These are phyloP conservation scores for Phytophthora pinifolia DNA, from an alignment of 352 stramenopile genomes.

Conservation along the genomic window DNA sequence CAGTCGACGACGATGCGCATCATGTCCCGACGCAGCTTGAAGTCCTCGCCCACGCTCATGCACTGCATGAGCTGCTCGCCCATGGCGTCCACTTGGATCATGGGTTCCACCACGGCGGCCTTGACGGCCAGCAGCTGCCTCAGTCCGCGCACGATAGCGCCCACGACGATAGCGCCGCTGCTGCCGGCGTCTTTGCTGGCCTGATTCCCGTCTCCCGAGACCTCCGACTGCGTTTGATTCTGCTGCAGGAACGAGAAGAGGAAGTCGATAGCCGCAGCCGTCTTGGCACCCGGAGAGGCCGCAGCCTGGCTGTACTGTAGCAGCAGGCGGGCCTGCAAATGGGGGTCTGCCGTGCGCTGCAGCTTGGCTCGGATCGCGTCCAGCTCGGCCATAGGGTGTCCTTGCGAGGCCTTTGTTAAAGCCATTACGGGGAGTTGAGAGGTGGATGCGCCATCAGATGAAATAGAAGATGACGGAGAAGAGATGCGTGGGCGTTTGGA, in stretches of 20 bases:
- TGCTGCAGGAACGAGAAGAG: conserved; percentile 80
- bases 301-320: conserved; percentile 54
- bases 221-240: conserved; percentile 40
- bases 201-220: conserved; percentile 12
- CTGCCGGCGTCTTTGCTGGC: conserved; percentile 17
- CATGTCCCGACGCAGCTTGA: conserved; percentile 76
- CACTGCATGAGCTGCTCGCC: conserved; percentile 77
- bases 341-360: conserved; percentile 39
- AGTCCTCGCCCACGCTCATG: conserved; percentile 72
- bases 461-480: conserved; percentile 8
- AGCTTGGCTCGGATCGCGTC: conserved; percentile 44
- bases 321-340: conserved; percentile 68
- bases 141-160: conserved; percentile 65
- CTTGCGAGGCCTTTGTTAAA: conserved; percentile 5
- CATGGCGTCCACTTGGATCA: conserved; percentile 84
- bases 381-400: conserved; percentile 33
- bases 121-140: conserved; percentile 61
- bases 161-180: conserved; percentile 56
- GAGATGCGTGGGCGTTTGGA: conserved; percentile 24
- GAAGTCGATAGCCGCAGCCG: conserved; percentile 72
- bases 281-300: conserved; percentile 43
- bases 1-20: conserved; percentile 74
- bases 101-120: conserved; percentile 62
- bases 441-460: conserved; percentile 4
- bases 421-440: conserved; percentile 7